Conservation (phyloP, 2,329 filamentous ascomycete species). For the Curvularia hawaiiensis region DNA sequence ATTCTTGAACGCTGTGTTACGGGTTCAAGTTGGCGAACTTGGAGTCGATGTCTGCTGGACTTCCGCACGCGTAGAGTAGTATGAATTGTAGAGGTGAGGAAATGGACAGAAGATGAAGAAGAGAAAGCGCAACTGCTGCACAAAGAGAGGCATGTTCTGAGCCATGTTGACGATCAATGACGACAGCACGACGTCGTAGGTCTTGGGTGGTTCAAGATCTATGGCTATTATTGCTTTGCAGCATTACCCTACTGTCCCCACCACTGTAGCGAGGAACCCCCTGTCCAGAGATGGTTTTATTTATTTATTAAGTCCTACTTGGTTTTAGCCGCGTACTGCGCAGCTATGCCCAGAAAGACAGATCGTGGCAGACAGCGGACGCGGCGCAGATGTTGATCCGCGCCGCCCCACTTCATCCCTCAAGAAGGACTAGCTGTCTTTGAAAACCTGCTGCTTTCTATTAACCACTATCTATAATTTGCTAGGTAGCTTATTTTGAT, state of each 20-base stretch:
- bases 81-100: not conserved
- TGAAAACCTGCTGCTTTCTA: no score
- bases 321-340: not conserved
- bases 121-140: not conserved
- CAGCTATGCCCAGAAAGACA: not conserved
- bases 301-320: not conserved
- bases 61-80: not conserved
- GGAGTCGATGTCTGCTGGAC: not conserved
- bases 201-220: no score
- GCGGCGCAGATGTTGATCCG: not conserved
- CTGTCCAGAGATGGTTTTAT: not conserved
- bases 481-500: not conserved
- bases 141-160: not conserved
- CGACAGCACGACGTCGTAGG: not conserved
- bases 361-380: not conserved
- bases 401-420: not conserved
- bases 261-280: no score
- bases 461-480: not conserved
- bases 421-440: no score
- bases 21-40: not conserved
- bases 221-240: no score
- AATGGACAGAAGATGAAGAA: slow-evolving; percentile 1
- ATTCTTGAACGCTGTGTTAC: not conserved
- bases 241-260: no score
- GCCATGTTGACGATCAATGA: not conserved